A percentile compares a stretch with the other conserved stretches of the same genome.
Evolutionary conservation across 768 basidiomycete species (phyloP).

Genomic region (Lepiota venenata): DNA sequence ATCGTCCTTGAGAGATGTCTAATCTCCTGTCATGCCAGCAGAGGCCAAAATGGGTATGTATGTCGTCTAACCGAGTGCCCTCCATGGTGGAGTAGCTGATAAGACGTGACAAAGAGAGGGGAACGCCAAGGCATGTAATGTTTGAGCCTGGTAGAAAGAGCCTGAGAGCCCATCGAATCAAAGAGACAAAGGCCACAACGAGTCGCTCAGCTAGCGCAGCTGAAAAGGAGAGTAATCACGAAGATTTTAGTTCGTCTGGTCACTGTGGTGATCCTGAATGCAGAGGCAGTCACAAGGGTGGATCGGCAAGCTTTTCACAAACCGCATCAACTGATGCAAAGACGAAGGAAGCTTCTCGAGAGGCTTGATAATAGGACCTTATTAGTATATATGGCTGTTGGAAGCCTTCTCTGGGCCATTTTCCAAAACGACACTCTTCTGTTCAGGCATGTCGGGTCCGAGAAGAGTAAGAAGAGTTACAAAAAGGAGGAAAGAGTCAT

Average conservation of each 20-base stretch:
- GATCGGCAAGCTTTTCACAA: background rate
- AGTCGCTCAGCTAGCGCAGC: background rate
- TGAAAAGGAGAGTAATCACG: background rate
- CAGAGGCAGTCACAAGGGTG: background rate
- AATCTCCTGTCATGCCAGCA: slow-evolving; percentile 49
- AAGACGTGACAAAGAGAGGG: background rate
- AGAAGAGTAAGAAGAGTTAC: background rate
- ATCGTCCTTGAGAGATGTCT: slow-evolving; percentile 32
- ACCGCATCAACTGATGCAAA: background rate
- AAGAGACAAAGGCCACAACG: background rate
- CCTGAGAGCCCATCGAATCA: background rate
- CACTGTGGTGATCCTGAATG: background rate
- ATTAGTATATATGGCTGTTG: slow-evolving; percentile 1
- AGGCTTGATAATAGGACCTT: background rate
- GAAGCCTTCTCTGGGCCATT: background rate
- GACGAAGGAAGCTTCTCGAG: background rate
- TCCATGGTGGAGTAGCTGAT: background rate
- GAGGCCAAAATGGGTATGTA: slow-evolving; percentile 19
- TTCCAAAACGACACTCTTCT: background rate
- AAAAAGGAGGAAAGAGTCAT: too few relatives aligned
- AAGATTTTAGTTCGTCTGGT: background rate
- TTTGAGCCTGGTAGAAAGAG: background rate
- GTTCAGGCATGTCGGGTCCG: slow-evolving; percentile 1
- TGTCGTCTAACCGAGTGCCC: background rate
- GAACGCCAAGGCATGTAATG: background rate